Evolutionary conservation across 306 rosid species (phyloP), one percentile per base, ranked within the genome.

Genomic region (Vigna radiata): DNA sequence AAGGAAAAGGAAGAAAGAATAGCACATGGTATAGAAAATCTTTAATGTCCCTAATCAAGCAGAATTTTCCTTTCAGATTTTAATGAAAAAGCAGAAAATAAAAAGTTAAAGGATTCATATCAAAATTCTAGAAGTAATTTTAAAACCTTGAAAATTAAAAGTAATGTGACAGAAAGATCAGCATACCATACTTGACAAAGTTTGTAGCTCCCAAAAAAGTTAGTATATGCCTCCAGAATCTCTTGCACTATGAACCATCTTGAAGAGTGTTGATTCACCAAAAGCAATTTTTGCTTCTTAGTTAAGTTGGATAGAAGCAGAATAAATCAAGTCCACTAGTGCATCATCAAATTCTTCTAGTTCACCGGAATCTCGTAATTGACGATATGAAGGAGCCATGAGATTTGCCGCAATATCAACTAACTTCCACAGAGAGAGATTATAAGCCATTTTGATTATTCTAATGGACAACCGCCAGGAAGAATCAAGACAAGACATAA

Each of bases 331-430:
- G 68, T 88, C 72, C 79, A 83, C 88, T 58, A 91, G 83, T 11
- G 62, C 67, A 39, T 89, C 97, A 64, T 94, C 96, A 69, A 91
- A 81, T 13, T 76, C 87, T 63, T 89, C 91, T 11, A 94, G 91
- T 78, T 91, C 90, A 73, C 97, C 87, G 49, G 91, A 86, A 84
- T 89, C 87, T 46, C 82, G 82, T 50, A 94, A 87, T 77, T 90
- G 94, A 31, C 86, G 71, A 84, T 84, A 94, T 14, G 85, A 77
- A 78, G 94, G 95, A 83, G 97, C 98, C 19, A 86, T 55, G 64
- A 72, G 78, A 70, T 80, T 81, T n/a, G 86, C 94, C 2, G 94
- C 89, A 46, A 89, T 68, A 50, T 86, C 91, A 43, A 86, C 96
- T 83, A 94, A 83, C 78, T 89, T 85, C 94, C 92, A 85, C 53